Evolutionary conservation across 441 rosid species (phyloP), one percentile per base, ranked within the genome.

Genomic region (Metrosideros polymorpha): DNA sequence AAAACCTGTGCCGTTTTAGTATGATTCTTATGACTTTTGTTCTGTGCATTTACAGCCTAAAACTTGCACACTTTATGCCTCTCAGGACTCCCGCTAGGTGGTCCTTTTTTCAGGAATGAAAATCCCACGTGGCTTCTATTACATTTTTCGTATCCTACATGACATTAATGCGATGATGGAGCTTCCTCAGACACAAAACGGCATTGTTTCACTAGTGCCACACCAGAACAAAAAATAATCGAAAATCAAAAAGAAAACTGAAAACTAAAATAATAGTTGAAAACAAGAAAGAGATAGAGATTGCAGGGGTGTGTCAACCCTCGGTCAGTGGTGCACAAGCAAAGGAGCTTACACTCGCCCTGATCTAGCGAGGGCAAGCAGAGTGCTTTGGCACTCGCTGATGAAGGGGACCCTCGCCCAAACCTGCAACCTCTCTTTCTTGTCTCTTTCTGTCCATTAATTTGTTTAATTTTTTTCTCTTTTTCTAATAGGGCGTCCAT

Each of bases 311-410:
- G 71, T 29, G 71, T 7, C 39, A 2, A 61, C 71, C 71, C 71
- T 29, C 17, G 1, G 9, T n/a, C 9, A 5, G 3, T 4, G 15
- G 51, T 10, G 3, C 5, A 9, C 2, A 0, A 59, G 9, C 5
- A 0, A 59, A 35, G 22, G 24, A 61, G 3, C 71, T 61, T 30
- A 15, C 35, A 4, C 71, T 29, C 0, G 39, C 19, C 35, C 39
- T 29, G 71, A 59, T 29, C 59, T 55, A 55, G 29, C 3, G 15
- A 55, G 29, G 29, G 14, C 61, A 56, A 56, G 15, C 30, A 12
- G 30, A 30, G 32, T 27, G 30, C 18, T 56, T 12, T 56, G 63
- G 63, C 63, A 30, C 32, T 56, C 17, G 5, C 18, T 12, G 32
- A 56, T 7, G n/a, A 27, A 56, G 42, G 39, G 18, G 42, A 35